phyloP scores from a whole-genome alignment of 192 early-diverging fungal genomes.

The Tieghemiomyces parasiticus region DNA sequence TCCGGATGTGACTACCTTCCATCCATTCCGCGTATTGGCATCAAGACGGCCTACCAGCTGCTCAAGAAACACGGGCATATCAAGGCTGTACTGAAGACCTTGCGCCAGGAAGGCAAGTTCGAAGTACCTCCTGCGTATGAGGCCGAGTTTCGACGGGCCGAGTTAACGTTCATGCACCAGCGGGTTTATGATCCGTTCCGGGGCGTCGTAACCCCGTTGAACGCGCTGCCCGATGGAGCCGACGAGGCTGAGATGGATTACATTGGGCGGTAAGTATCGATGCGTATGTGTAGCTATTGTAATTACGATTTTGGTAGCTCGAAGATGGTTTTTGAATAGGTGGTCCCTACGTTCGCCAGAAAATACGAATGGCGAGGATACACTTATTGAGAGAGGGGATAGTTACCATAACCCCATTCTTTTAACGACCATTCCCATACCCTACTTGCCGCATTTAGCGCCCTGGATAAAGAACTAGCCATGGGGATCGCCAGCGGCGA shows the following conservation, averaged over 20 bases:
- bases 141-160: slow-evolving; percentile 50
- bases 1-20: slow-evolving; percentile 95
- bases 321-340: too few relatives aligned
- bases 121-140: slow-evolving; percentile 50
- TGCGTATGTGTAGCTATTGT: not conserved
- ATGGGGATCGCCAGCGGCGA: slow-evolving; percentile 40
- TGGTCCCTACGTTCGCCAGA: too few relatives aligned
- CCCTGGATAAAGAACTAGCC: slow-evolving; percentile 31
- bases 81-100: slow-evolving; percentile 17
- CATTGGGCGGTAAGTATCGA: slow-evolving; percentile 36
- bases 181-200: slow-evolving; percentile 64
- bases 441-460: slow-evolving; percentile 14
- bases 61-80: slow-evolving; percentile 28
- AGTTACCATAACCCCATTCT: too few relatives aligned
- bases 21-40: slow-evolving; percentile 68
- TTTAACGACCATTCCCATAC: too few relatives aligned
- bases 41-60: slow-evolving; percentile 41
- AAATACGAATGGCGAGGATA: too few relatives aligned
- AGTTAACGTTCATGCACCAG: slow-evolving; percentile 80
- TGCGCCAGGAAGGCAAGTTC: slow-evolving; percentile 21
- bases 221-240: slow-evolving; percentile 27
- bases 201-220: slow-evolving; percentile 37
- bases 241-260: slow-evolving; percentile 29
- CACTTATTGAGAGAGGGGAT: too few relatives aligned
- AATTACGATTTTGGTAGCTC: too few relatives aligned